These are phyloP conservation scores for Lodderomyces theae DNA, from an alignment of 1,139 yeast species.

Conservation along the genomic window DNA sequence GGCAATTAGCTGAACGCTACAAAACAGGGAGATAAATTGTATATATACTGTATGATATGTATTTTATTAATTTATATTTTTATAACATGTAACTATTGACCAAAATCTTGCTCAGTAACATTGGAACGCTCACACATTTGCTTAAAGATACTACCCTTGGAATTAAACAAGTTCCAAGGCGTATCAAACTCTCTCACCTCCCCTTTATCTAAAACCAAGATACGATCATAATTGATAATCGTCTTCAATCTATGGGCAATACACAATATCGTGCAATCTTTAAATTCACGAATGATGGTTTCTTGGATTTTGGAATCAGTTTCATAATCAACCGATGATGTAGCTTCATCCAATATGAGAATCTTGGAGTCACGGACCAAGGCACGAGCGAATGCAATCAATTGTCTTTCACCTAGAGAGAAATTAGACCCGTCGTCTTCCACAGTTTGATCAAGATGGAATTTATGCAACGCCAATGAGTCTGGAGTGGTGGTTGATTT, in stretches of 20 bases:
- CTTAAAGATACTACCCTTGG: slow-evolving; percentile 31
- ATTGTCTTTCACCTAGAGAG: slow-evolving; percentile 42
- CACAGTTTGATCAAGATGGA: slow-evolving; percentile 37
- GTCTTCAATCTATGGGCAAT: slow-evolving; percentile 44
- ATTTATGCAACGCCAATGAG: slow-evolving; percentile 28
- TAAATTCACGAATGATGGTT: slow-evolving; percentile 34
- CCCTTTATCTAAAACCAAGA: slow-evolving; percentile 48
- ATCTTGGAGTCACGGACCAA: slow-evolving; percentile 38
- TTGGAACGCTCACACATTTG: slow-evolving; percentile 61
- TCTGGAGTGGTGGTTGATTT: slow-evolving; percentile 5
- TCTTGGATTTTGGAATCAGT: slow-evolving; percentile 41
- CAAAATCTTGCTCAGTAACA: slow-evolving; percentile 33
- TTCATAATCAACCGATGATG: slow-evolving; percentile 43
- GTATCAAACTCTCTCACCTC: slow-evolving; percentile 56
- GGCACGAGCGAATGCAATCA: slow-evolving; percentile 42
- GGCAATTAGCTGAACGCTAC: no score
- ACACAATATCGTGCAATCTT: slow-evolving; percentile 38
- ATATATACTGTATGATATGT: no score
- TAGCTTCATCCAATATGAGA: slow-evolving; percentile 42
- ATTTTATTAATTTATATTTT: no score
- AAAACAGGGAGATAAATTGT: no score
- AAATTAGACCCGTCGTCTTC: slow-evolving; percentile 42
- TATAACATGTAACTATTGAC: no score
- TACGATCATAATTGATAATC: slow-evolving; percentile 35
- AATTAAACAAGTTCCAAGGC: slow-evolving; percentile 34